phyloP scores from a whole-genome alignment of 805 yeast species.

The Ogataea populi-albae region DNA sequence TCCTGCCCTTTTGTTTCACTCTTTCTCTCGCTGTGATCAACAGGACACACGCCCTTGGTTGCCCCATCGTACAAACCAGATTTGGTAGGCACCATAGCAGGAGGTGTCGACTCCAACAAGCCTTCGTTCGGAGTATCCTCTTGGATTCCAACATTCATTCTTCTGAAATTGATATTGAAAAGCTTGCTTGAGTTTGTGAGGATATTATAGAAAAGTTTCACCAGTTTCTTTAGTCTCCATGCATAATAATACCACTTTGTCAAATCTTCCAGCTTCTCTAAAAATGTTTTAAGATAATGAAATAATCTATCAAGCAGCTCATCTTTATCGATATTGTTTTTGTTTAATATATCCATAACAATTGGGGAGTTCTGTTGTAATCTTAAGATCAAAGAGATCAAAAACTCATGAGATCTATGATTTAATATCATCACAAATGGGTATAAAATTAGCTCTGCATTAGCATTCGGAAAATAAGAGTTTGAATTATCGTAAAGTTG shows the following conservation, averaged over 20 bases:
- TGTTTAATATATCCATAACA: constrained; percentile 31
- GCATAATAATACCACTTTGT: constrained; percentile 44
- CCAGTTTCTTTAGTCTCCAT: constrained; percentile 43
- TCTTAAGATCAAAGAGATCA: constrained; percentile 54
- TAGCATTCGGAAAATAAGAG: constrained; percentile 32
- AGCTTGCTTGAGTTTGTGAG: constrained; percentile 34
- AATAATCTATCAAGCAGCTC: constrained; percentile 34
- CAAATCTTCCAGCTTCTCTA: constrained; percentile 34
- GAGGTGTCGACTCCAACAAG: constrained; percentile 11
- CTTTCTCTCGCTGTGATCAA: not conserved
- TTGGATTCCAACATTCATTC: constrained; percentile 22
- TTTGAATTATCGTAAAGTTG: constrained; percentile 31
- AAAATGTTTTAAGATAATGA: constrained; percentile 33
- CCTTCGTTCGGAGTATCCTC: constrained; percentile 14
- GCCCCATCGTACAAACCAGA: not conserved
- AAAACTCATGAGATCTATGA: constrained; percentile 55
- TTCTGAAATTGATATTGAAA: constrained; percentile 32
- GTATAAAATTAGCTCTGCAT: constrained; percentile 45
- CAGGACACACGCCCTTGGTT: not conserved
- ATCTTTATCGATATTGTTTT: constrained; percentile 34
- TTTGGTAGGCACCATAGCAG: constrained; percentile 1
- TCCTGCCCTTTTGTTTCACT: not conserved
- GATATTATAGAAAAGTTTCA: constrained; percentile 36
- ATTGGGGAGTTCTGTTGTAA: constrained; percentile 37
- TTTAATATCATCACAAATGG: constrained; percentile 52